Evolutionary conservation across 2,329 filamentous ascomycete genomes (phyloP).

Genomic region (Triangularia setosa): DNA sequence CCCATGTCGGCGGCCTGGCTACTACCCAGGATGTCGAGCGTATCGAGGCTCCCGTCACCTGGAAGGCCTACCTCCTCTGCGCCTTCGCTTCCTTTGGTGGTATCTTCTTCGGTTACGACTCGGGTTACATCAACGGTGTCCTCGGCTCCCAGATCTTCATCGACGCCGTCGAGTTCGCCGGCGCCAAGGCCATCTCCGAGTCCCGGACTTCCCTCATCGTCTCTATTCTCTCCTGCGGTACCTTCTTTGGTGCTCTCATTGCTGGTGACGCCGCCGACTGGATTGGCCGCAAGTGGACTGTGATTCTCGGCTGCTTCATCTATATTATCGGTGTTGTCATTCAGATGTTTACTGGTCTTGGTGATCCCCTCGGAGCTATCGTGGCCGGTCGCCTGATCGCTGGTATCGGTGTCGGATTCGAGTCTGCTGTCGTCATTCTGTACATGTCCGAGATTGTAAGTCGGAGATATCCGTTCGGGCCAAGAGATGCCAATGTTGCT

Average conservation of each 20-base stretch:
- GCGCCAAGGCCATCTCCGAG: constrained; percentile 34
- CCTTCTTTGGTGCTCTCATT: constrained; percentile 74
- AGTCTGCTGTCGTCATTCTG: constrained; percentile 74
- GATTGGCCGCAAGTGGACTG: constrained; percentile 68
- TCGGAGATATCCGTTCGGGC: constrained; percentile 7
- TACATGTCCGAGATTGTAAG: constrained; percentile 81
- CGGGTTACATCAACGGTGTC: constrained; percentile 69
- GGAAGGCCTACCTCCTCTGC: constrained; percentile 66
- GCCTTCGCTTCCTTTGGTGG: constrained; percentile 68
- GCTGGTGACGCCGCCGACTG: constrained; percentile 74
- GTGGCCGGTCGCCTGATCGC: constrained; percentile 71
- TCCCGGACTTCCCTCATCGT: constrained; percentile 56
- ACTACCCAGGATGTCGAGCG: constrained; percentile 50
- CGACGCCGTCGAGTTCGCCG: constrained; percentile 44
- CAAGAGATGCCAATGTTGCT: neutral
- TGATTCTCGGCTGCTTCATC: constrained; percentile 67
- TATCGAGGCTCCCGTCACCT: constrained; percentile 65
- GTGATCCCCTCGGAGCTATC: constrained; percentile 55
- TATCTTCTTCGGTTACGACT: constrained; percentile 78
- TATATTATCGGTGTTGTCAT: constrained; percentile 67
- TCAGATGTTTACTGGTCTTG: constrained; percentile 53
- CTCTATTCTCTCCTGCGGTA: constrained; percentile 72
- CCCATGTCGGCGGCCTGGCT: constrained; percentile 31
- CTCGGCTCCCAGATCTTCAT: constrained; percentile 51
- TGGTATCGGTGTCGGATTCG: constrained; percentile 75